Evolutionary conservation across 148 eudicot genomes (phyloP).

Genomic region (Rhododendron mucronatum): DNA sequence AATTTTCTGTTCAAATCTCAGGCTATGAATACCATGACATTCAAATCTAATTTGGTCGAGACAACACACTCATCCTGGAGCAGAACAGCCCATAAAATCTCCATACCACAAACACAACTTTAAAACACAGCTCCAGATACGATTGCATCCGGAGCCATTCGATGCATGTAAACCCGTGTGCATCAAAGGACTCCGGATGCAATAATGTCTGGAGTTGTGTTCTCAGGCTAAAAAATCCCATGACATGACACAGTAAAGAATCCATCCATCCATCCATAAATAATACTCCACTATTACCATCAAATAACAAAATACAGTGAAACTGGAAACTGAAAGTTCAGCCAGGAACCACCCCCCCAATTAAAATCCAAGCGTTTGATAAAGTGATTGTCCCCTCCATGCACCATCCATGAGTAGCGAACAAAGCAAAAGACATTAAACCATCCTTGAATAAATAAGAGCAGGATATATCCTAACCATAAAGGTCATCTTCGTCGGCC

Average conservation of each 20-base stretch:
- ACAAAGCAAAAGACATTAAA: background rate
- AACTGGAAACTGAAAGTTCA: background rate
- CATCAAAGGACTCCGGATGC: no score
- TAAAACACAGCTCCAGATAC: no score
- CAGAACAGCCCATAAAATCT: no score
- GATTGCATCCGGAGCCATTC: no score
- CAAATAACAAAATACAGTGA: background rate
- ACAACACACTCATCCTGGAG: no score
- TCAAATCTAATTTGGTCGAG: background rate
- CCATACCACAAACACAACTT: no score
- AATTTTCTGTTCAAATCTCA: no score
- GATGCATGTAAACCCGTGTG: no score
- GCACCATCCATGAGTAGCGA: background rate
- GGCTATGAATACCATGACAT: background rate
- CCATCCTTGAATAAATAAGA: background rate
- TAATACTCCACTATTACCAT: background rate
- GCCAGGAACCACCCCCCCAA: background rate
- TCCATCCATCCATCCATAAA: background rate
- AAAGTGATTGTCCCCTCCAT: background rate
- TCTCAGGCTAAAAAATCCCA: background rate
- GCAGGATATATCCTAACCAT: constrained; percentile 18
- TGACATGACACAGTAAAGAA: background rate
- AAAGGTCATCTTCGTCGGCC: constrained; percentile 37
- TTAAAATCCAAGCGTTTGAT: background rate
- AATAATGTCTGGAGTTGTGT: no score